Percentiles rank a stretch among this genome's conserved stretches.
Conservation (phyloP, 176 grass and related monocot species). For the Rhynchospora breviuscula region DNA sequence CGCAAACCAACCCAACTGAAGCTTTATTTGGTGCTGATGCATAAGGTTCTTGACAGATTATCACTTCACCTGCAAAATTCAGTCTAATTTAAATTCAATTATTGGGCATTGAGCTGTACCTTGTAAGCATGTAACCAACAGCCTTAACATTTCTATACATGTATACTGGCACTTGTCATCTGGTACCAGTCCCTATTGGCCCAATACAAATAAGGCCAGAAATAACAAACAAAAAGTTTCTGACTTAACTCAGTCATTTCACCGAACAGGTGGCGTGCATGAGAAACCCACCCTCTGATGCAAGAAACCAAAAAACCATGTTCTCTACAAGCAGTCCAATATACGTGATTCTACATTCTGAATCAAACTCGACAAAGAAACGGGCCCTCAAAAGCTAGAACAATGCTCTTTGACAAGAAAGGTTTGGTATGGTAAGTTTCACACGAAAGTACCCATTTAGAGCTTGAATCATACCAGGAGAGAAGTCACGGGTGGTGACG, state of each 20-base stretch:
- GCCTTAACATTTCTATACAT: background rate
- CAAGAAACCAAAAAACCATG: background rate
- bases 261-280: constrained; percentile 34
- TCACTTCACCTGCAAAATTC: constrained; percentile 55
- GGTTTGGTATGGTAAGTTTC: background rate
- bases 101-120: background rate
- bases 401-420: background rate
- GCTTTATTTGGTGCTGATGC: constrained; percentile 51
- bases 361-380: background rate
- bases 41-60: constrained; percentile 71
- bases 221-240: background rate
- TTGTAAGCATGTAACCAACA: background rate
- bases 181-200: background rate
- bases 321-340: background rate
- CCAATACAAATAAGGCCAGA: background rate
- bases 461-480: constrained; percentile 33
- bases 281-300: background rate
- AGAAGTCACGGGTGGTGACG: constrained; percentile 44
- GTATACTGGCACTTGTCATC: background rate
- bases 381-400: no score
- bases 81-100: background rate
- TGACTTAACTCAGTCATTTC: constrained; percentile 27
- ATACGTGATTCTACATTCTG: background rate
- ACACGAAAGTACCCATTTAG: background rate
- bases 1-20: constrained; percentile 40